Evolutionary conservation across 2,329 filamentous ascomycete genomes (phyloP).

Genomic region (Colletotrichum higginsianum): DNA sequence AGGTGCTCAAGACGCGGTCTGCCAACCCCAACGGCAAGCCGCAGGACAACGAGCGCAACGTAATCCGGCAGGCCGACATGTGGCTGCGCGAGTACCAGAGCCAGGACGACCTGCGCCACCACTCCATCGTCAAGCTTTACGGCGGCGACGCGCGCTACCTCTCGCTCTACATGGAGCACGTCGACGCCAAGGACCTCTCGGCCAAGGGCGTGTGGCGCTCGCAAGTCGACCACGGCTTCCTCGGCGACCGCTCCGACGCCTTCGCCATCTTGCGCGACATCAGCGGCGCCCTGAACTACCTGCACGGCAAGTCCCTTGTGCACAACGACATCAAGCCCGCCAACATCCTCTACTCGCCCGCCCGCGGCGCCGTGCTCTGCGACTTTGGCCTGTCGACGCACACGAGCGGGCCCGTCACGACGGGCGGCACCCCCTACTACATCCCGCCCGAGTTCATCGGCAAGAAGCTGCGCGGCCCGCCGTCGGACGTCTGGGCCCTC

Average conservation of each 20-base stretch:
- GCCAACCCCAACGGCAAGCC: slow-evolving; percentile 58
- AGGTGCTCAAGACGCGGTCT: slow-evolving; percentile 70
- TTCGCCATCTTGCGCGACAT: slow-evolving; percentile 69
- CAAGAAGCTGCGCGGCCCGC: slow-evolving; percentile 65
- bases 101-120: slow-evolving; percentile 69
- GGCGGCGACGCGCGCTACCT: slow-evolving; percentile 73
- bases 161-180: slow-evolving; percentile 74
- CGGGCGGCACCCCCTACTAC: slow-evolving; percentile 74
- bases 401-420: slow-evolving; percentile 61
- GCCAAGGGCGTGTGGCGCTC: slow-evolving; percentile 65
- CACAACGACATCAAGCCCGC: slow-evolving; percentile 76
- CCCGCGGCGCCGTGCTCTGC: slow-evolving; percentile 72
- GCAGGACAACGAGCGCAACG: slow-evolving; percentile 66
- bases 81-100: slow-evolving; percentile 72
- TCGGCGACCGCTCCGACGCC: slow-evolving; percentile 65
- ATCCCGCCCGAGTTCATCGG: slow-evolving; percentile 74
- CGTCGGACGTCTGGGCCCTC: slow-evolving; percentile 73
- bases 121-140: slow-evolving; percentile 71
- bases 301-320: slow-evolving; percentile 67
- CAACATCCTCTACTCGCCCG: slow-evolving; percentile 72
- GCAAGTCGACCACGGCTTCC: slow-evolving; percentile 63
- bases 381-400: slow-evolving; percentile 72
- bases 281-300: slow-evolving; percentile 67
- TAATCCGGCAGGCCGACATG: slow-evolving; percentile 72
- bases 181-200: slow-evolving; percentile 70